Percentiles rank a stretch among this genome's conserved stretches.
These are phyloP conservation scores for Stromatinia cepivora DNA, from an alignment of 2,329 filamentous ascomycete species.

Conservation along the genomic window DNA sequence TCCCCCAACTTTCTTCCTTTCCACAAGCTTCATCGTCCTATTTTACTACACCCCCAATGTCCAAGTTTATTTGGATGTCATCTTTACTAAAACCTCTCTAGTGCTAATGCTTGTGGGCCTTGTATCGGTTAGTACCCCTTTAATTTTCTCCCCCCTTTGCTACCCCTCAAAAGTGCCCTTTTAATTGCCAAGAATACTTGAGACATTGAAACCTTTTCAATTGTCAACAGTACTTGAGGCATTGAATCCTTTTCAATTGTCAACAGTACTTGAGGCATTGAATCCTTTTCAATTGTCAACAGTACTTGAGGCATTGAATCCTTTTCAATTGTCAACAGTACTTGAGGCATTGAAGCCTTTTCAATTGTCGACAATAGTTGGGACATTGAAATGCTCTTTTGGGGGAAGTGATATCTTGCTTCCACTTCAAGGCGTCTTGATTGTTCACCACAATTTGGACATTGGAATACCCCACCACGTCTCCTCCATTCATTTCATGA, in stretches of 20 bases:
- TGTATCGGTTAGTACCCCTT: constrained; percentile 63
- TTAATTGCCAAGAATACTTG: not conserved
- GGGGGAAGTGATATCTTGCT: not conserved
- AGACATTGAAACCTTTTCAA: not conserved
- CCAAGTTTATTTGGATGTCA: too few species aligned
- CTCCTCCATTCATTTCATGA: not conserved
- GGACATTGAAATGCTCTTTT: not conserved
- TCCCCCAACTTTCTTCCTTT: too few species aligned
- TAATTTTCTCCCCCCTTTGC: not conserved
- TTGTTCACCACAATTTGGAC: not conserved
- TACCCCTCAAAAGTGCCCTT: not conserved
- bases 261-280: not conserved
- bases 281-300: not conserved
- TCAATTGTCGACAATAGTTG: not conserved
- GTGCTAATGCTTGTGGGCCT: constrained; percentile 87
- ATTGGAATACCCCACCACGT: not conserved
- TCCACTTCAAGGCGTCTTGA: not conserved
- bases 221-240: not conserved
- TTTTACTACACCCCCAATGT: too few species aligned
- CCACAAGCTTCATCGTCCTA: too few species aligned
- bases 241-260: not conserved
- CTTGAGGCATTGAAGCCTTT: not conserved
- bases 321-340: not conserved
- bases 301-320: not conserved
- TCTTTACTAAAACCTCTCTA: too few species aligned